These are phyloP conservation scores for Exutisphaerella laricina DNA, from an alignment of 2,329 filamentous ascomycete species.

Conservation along the genomic window DNA sequence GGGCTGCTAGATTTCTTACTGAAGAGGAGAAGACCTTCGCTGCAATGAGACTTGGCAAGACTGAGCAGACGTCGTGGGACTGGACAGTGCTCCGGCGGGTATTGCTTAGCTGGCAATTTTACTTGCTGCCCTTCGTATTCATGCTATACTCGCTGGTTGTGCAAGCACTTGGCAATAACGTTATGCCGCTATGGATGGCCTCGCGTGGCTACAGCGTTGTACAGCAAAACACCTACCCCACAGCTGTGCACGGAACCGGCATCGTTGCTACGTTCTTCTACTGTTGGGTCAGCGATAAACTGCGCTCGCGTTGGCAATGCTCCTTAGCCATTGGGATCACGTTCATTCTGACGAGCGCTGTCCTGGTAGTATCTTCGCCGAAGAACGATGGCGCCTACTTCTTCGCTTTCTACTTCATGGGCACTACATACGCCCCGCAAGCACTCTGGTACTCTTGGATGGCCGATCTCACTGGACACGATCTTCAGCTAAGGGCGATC, in stretches of 20 bases:
- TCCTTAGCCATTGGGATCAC: conserved; percentile 41
- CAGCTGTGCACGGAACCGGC: conserved; percentile 38
- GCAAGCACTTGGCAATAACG: conserved; percentile 41
- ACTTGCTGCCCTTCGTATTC: conserved; percentile 42
- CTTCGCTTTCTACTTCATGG: conserved; percentile 43
- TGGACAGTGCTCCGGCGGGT: conserved; percentile 33
- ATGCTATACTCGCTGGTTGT: conserved; percentile 46
- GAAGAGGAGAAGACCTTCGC: conserved; percentile 36
- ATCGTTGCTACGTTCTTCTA: conserved; percentile 41
- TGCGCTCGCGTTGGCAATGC: conserved; percentile 42
- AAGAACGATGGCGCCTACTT: conserved; percentile 36
- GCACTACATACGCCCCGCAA: conserved; percentile 44
- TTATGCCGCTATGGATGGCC: conserved; percentile 44
- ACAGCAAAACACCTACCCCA: conserved; percentile 45
- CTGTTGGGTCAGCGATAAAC: conserved; percentile 39
- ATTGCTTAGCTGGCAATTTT: conserved; percentile 44
- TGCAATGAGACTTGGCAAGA: conserved; percentile 34
- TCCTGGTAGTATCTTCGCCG: conserved; percentile 36
- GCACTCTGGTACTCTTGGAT: conserved; percentile 47
- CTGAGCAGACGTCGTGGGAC: conserved; percentile 22
- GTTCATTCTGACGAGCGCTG: conserved; percentile 39
- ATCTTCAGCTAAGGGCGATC: conserved; percentile 40
- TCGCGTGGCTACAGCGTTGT: conserved; percentile 41
- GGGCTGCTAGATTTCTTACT: conserved; percentile 39
- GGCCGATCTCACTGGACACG: conserved; percentile 40